Evolutionary conservation across 305 asterid genomes (phyloP).

Genomic region (Euphrasia arctica): DNA sequence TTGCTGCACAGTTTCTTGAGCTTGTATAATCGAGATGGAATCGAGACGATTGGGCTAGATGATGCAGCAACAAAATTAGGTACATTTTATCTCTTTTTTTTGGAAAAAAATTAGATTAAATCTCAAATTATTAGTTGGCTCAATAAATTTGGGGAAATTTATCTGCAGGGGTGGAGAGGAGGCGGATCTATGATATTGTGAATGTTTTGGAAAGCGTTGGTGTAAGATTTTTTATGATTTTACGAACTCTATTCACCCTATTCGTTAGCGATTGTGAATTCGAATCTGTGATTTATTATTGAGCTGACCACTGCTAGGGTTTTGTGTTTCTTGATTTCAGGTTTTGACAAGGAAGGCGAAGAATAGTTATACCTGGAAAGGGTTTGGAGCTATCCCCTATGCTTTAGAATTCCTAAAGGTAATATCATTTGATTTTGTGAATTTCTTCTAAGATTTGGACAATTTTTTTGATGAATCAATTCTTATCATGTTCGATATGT

Average conservation of each 20-base stretch:
- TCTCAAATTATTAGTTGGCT: neutral
- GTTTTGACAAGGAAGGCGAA: conserved; percentile 82
- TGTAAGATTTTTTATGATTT: conserved; percentile 47
- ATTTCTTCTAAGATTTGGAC: neutral
- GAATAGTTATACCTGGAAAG: conserved; percentile 89
- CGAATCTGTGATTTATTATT: neutral
- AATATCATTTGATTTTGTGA: neutral
- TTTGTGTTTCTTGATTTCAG: conserved; percentile 40
- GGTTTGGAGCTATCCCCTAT: conserved; percentile 74
- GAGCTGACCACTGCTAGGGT: conserved; percentile 22
- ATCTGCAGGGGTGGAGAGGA: conserved; percentile 78
- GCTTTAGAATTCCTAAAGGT: conserved; percentile 75
- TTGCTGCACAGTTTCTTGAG: conserved; percentile 58
- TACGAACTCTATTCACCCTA: neutral
- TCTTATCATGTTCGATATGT: neutral
- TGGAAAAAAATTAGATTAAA: neutral
- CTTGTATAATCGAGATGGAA: conserved; percentile 69
- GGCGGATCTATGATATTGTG: conserved; percentile 97
- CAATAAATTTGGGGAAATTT: neutral
- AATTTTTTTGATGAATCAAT: neutral
- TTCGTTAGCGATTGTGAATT: neutral
- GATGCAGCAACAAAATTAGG: conserved; percentile 85
- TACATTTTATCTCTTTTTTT: conserved; percentile 5
- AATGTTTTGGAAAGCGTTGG: conserved; percentile 96
- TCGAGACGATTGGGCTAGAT: conserved; percentile 79